Percentiles rank a stretch among this genome's conserved stretches.
Conservation (phyloP, 768 basidiomycete species). For the Cystofilobasidium macerans region DNA sequence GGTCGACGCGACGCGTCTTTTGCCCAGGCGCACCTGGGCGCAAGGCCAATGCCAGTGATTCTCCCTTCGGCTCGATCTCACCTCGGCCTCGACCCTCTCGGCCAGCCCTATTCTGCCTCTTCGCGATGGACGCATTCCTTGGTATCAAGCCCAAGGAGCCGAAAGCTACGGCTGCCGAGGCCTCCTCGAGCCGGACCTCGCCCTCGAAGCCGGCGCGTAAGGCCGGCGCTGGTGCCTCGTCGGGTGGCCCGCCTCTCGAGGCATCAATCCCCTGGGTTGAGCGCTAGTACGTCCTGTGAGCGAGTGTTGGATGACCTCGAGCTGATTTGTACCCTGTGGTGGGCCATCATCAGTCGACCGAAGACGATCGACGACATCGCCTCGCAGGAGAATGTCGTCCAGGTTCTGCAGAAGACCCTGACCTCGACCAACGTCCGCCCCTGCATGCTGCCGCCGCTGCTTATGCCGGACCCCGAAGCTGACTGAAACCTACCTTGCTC, state of each 20-base stretch:
- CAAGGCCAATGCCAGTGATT: too few species aligned
- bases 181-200: background rate
- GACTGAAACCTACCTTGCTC: background rate
- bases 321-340: too few species aligned
- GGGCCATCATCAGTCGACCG: slow-evolving; percentile 65
- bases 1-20: background rate
- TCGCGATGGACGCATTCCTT: background rate
- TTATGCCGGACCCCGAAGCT: background rate
- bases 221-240: background rate
- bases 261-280: slow-evolving; percentile 67
- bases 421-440: slow-evolving; percentile 72
- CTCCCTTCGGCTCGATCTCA: too few species aligned
- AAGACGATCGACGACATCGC: slow-evolving; percentile 97
- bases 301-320: too few species aligned
- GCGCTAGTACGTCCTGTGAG: slow-evolving; percentile 81
- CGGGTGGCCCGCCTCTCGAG: background rate
- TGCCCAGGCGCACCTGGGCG: too few species aligned
- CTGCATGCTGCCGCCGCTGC: background rate
- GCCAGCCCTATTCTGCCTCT: background rate
- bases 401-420: slow-evolving; percentile 79
- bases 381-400: slow-evolving; percentile 90
- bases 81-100: too few species aligned
- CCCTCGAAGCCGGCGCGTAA: background rate
- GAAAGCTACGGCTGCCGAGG: background rate
- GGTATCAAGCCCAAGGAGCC: background rate